phyloP scores from a whole-genome alignment of 257 asterid genomes.

The Jacaranda copaia region DNA sequence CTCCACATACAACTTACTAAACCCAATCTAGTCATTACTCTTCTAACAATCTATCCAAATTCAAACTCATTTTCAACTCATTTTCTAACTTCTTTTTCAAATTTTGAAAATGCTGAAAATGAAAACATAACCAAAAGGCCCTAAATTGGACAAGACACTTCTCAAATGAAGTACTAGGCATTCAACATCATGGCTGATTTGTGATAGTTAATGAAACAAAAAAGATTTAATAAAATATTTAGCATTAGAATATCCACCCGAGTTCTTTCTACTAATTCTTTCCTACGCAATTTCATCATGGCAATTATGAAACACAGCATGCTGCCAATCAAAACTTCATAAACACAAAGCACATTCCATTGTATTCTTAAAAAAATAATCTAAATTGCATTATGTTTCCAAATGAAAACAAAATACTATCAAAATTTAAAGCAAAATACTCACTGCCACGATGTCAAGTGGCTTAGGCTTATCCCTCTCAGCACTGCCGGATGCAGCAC shows the following conservation, averaged over 20 bases:
- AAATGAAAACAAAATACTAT: neutral
- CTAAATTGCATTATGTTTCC: neutral
- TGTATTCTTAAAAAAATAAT: neutral
- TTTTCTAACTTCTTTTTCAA: too few species aligned
- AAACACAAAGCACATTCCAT: neutral
- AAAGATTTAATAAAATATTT: neutral
- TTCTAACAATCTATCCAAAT: too few species aligned
- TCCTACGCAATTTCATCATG: neutral
- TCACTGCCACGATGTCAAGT: slow-evolving; percentile 81
- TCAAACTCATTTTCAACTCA: too few species aligned
- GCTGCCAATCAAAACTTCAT: neutral
- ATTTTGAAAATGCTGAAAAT: too few species aligned
- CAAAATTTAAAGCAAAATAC: slow-evolving; percentile 33
- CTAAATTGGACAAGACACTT: neutral
- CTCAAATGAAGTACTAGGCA: neutral
- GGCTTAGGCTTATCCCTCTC: slow-evolving; percentile 96
- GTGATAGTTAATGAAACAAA: neutral
- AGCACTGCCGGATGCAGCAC: slow-evolving; percentile 35
- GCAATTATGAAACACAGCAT: neutral
- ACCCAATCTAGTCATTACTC: too few species aligned
- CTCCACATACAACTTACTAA: too few species aligned
- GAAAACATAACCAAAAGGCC: too few species aligned
- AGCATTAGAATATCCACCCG: neutral
- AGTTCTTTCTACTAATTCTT: neutral
- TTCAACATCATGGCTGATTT: neutral